A percentile compares a stretch with the other conserved stretches of the same genome.
Conservation (phyloP, 179 eudicot species). For the Silene noctiflora region DNA sequence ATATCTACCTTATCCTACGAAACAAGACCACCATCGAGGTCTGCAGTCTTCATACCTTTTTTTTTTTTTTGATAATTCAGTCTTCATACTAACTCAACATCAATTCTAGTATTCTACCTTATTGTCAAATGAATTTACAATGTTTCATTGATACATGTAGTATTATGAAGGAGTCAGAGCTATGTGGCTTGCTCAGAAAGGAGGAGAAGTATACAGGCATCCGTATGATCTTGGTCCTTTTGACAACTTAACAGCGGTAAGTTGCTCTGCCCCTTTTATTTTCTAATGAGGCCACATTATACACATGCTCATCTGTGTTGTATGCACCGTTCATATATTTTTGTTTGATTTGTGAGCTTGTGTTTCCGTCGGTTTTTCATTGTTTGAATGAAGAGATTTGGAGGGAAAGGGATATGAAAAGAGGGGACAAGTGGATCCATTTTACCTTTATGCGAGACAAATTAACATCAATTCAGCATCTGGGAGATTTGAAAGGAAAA, state of each 20-base stretch:
- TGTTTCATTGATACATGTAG: constrained; percentile 33
- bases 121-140: neutral
- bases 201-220: constrained; percentile 81
- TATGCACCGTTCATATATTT: too few relatives aligned
- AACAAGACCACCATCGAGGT: constrained; percentile 98
- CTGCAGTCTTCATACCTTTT: constrained; percentile 21
- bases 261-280: constrained; percentile 11
- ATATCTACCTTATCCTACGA: constrained; percentile 65
- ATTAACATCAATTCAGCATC: too few relatives aligned
- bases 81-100: constrained; percentile 8
- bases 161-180: constrained; percentile 98
- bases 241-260: constrained; percentile 69
- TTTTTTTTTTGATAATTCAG: too few relatives aligned
- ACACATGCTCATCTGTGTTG: neutral
- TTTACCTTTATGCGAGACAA: too few relatives aligned
- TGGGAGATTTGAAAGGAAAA: too few relatives aligned
- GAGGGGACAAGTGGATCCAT: too few relatives aligned
- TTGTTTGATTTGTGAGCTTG: too few relatives aligned
- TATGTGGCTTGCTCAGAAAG: constrained; percentile 94
- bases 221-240: constrained; percentile 90
- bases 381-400: too few relatives aligned
- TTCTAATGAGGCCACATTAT: neutral
- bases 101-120: neutral
- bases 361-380: too few relatives aligned
- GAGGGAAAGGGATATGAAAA: too few relatives aligned